Evolutionary conservation across 2,329 filamentous ascomycete species (phyloP), one percentile per base, ranked within the genome.

Genomic region (Diaporthe sp.): DNA sequence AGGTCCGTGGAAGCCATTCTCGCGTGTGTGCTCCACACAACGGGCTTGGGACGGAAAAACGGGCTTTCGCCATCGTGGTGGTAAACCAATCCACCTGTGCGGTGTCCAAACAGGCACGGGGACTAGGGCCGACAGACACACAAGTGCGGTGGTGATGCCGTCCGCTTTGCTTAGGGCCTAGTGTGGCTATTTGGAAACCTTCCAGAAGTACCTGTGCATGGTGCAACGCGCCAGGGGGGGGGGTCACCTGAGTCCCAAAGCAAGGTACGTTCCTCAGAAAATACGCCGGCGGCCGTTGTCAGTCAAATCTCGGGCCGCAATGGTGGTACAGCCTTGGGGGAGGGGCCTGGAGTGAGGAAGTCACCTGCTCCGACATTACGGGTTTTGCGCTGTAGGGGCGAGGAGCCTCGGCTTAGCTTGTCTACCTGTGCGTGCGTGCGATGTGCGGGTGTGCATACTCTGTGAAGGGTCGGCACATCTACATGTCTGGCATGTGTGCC

Each of bases 241-340:
- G 31, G 44, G 44, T 68, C 62, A 51, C 46, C 49, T 51, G 62
- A 51, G 25, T 17, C 19, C 44, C 44, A 6, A 67, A 34, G 61
- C 61, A 34, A 51, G 61, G 61, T n/a, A 34, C 28, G 5, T 67
- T 67, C 44, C 51, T 37, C 13, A n/a, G 31, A 25, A 51, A 37
- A 25, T 17, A 51, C 62, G 62, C 62, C 62, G 46, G 62, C 62
- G 62, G 62, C 62, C 62, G 46, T 68, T 68, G 62, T 22, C 46
- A 68, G 62, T 39, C 46, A 68, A 68, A 49, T 37, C 44, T 51
- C 62, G 62, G 62, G 62, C 62, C 62, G 62, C 44, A 51, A 22
- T 37, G 44, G 42, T 44, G 61, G 61, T 19, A 37, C 46, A 34
- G 44, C 28, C 9, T 39, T 42, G 22, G 37, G 22, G 37, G 58